Percentiles rank a stretch among this genome's conserved stretches.
Evolutionary conservation across 805 yeast species (phyloP).

Genomic region (Kazachstania taianensis): DNA sequence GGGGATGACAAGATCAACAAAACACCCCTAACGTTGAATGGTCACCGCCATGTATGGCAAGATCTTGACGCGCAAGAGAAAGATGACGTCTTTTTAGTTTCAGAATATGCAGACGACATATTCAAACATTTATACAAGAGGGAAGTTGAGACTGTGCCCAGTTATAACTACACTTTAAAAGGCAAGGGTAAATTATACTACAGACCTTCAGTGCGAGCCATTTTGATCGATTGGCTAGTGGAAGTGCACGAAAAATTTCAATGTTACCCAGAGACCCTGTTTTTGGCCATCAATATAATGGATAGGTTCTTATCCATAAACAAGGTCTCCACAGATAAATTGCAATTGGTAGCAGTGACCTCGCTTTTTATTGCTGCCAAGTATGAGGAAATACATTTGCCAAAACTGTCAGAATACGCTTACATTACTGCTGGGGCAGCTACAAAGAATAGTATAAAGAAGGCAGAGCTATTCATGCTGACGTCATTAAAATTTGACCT

Average conservation of each 20-base stretch:
- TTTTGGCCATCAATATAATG: slow-evolving; percentile 73
- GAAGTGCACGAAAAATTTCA: slow-evolving; percentile 81
- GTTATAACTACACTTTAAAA: slow-evolving; percentile 48
- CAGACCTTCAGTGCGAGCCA: slow-evolving; percentile 75
- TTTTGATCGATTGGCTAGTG: slow-evolving; percentile 87
- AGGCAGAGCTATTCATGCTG: slow-evolving; percentile 72
- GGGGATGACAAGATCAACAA: neutral
- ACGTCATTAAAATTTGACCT: slow-evolving; percentile 64
- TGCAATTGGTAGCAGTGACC: slow-evolving; percentile 81
- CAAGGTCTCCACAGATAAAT: slow-evolving; percentile 61
- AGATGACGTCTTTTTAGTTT: slow-evolving; percentile 78
- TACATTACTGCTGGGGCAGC: slow-evolving; percentile 82
- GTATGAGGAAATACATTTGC: slow-evolving; percentile 85
- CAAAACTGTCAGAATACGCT: slow-evolving; percentile 76
- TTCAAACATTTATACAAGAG: slow-evolving; percentile 63
- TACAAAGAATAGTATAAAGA: slow-evolving; percentile 68
- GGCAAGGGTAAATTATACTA: slow-evolving; percentile 46
- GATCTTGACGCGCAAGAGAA: slow-evolving; percentile 61
- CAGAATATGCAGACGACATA: slow-evolving; percentile 81
- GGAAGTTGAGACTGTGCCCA: slow-evolving; percentile 62
- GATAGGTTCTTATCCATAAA: slow-evolving; percentile 76
- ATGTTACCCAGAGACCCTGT: slow-evolving; percentile 76
- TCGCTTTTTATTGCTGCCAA: slow-evolving; percentile 84
- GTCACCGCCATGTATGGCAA: slow-evolving; percentile 23
- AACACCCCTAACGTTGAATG: no score